A percentile compares a stretch with the other conserved stretches of the same genome.
phyloP scores from a whole-genome alignment of 2,329 filamentous ascomycete genomes.

The Cladorrhinum sp. region DNA sequence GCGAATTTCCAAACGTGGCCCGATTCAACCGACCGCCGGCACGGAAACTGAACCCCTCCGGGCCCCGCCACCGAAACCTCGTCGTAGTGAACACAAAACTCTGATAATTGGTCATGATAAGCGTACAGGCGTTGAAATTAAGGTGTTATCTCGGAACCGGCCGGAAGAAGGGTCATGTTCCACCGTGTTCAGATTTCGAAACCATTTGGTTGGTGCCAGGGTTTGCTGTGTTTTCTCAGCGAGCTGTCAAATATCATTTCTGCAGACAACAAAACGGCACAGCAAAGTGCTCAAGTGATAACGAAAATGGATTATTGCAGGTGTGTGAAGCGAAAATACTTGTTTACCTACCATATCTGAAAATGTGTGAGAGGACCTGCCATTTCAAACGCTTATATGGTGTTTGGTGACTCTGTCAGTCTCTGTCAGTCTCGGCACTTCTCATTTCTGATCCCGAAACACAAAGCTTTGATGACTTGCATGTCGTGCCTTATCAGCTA shows the following conservation, averaged over 20 bases:
- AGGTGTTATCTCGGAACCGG: too few species aligned
- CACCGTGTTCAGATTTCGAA: not conserved
- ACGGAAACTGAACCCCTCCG: too few species aligned
- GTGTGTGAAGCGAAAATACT: not conserved
- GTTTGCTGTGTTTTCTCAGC: not conserved
- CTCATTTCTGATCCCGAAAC: not conserved
- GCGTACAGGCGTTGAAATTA: not conserved
- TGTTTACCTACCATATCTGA: not conserved
- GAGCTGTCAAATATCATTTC: not conserved
- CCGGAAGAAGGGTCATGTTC: not conserved
- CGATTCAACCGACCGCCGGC: too few species aligned
- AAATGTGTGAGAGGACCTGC: too few species aligned
- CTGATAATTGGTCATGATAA: not conserved
- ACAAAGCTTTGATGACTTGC: not conserved
- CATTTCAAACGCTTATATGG: too few species aligned
- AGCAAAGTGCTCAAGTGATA: not conserved
- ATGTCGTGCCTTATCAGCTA: not conserved
- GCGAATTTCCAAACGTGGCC: too few species aligned
- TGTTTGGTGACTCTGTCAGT: too few species aligned
- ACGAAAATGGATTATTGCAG: not conserved
- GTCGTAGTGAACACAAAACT: too few species aligned
- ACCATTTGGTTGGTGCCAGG: not conserved
- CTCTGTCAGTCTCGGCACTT: too few species aligned
- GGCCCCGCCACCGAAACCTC: too few species aligned
- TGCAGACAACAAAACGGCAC: not conserved